Base-by-base conservation (phyloP, 345 rosid genomes). In the Isatis tinctoria region DNA sequence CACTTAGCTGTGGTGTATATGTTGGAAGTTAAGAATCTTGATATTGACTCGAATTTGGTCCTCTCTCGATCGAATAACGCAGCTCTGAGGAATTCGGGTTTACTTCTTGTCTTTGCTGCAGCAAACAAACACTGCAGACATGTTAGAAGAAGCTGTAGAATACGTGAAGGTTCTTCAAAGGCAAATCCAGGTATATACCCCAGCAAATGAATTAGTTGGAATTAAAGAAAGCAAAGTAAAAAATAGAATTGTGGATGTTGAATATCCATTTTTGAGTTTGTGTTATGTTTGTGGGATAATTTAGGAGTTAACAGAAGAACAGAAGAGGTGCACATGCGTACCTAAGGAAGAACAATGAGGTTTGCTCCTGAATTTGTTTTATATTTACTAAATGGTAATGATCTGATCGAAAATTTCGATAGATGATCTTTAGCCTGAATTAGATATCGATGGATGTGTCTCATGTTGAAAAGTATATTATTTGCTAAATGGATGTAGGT, bases 51-150 rank as follows among this genome's bases (percentile, higher is more conserved):
- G 16, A 10, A 24, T 22, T 37, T 52, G 37, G 16, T 51, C 47
- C 32, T 22, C 24, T n/a, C 26, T 36, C 0, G 36, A 67, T 37
- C 7, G 40, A 27, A 54, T 40, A 26, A 1, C 11, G 26, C 33
- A 20, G 49, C 45, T 60, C 28, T 59, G 60, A 60, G 28, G 10
- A 60, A 6, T 14, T 37, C 3, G 4, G 2, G 63, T 75, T 68
- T 40, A 33, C 18, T 28, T 41, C 37, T 22, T 76, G 47, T 6
- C 67, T 67, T 81, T 73, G 57, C 54, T 81, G 76, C 89, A 91
- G 97, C 97, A 91, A 87, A 86, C 92, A 22, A 91, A 91, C 79
- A 91, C 97, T 8, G 90, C 97, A 8, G 94, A 91, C 75, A 91
- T 91, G 94, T 70, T 91, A 68, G 92, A 87, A 35, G 92, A 88